These are phyloP conservation scores for Gynandropsis gynandra DNA, from an alignment of 345 rosid genomes.

Conservation along the genomic window DNA sequence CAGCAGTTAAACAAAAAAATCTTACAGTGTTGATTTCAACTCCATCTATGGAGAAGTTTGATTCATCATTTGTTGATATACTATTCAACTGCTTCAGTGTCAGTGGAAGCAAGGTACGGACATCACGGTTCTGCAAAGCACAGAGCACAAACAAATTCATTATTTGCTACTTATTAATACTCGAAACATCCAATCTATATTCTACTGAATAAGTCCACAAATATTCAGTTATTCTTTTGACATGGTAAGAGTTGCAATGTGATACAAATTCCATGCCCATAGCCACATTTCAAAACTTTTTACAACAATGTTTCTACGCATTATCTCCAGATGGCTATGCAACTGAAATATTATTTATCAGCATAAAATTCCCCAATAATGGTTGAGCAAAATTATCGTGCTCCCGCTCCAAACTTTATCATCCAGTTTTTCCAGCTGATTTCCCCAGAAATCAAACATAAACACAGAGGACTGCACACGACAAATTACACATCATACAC, in stretches of 20 bases:
- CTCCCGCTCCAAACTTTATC: no score
- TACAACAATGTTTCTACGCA: background rate
- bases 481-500: no score
- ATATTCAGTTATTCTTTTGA: background rate
- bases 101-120: constrained; percentile 52
- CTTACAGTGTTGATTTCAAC: constrained; percentile 54
- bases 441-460: no score
- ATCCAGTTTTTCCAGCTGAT: no score
- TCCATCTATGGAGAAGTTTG: constrained; percentile 47
- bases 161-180: constrained; percentile 3
- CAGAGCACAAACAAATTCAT: constrained; percentile 12
- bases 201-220: constrained; percentile 8
- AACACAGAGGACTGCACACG: no score
- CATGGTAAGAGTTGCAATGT: background rate
- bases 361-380: no score
- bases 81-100: constrained; percentile 59
- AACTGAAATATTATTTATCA: no score
- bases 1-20: background rate
- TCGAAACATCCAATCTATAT: background rate
- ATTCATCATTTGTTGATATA: constrained; percentile 40
- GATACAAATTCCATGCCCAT: background rate
- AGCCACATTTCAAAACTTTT: constrained; percentile 3
- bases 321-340: no score
- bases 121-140: constrained; percentile 45
- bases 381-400: no score